Evolutionary conservation across 1,284 basidiomycete species (phyloP).

Genomic region (Crepidotus sp.): DNA sequence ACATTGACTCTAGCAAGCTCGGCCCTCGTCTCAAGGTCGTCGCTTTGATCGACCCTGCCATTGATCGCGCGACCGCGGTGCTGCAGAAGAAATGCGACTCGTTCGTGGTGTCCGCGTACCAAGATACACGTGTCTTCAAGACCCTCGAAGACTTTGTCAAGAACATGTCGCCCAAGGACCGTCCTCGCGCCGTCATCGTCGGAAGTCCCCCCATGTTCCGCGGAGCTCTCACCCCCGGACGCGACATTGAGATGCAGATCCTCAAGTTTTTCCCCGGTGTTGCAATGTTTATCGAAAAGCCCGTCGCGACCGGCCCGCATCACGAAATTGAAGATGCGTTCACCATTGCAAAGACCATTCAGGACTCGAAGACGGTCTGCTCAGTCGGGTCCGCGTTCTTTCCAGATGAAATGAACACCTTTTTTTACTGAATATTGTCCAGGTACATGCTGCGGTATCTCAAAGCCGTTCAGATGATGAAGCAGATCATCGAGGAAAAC

Average conservation of each 20-base stretch:
- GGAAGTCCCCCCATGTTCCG: slow-evolving; percentile 93
- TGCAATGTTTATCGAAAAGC: slow-evolving; percentile 94
- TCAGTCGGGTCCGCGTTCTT: slow-evolving; percentile 69
- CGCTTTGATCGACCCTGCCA: slow-evolving; percentile 87
- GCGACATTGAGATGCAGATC: slow-evolving; percentile 87
- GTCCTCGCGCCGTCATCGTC: slow-evolving; percentile 75
- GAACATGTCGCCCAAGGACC: slow-evolving; percentile 52
- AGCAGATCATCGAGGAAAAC: slow-evolving; percentile 91
- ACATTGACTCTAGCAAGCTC: slow-evolving; percentile 62
- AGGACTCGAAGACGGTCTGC: slow-evolving; percentile 67
- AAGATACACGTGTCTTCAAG: slow-evolving; percentile 83
- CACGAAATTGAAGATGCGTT: slow-evolving; percentile 62
- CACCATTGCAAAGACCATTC: slow-evolving; percentile 59
- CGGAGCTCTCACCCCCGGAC: slow-evolving; percentile 67
- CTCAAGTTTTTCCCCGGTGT: slow-evolving; percentile 84
- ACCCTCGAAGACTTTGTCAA: slow-evolving; percentile 82
- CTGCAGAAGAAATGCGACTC: slow-evolving; percentile 88
- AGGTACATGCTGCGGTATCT: slow-evolving; percentile 91
- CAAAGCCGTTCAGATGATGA: slow-evolving; percentile 96
- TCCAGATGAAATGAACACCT: background rate
- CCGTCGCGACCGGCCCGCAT: slow-evolving; percentile 77
- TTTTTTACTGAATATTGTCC: slow-evolving; percentile 2
- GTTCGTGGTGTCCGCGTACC: slow-evolving; percentile 91
- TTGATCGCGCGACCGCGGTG: slow-evolving; percentile 73
- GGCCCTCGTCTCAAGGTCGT: slow-evolving; percentile 94